Conservation (phyloP, 2,329 filamentous ascomycete genomes). For the Annulohypoxylon truncatum region DNA sequence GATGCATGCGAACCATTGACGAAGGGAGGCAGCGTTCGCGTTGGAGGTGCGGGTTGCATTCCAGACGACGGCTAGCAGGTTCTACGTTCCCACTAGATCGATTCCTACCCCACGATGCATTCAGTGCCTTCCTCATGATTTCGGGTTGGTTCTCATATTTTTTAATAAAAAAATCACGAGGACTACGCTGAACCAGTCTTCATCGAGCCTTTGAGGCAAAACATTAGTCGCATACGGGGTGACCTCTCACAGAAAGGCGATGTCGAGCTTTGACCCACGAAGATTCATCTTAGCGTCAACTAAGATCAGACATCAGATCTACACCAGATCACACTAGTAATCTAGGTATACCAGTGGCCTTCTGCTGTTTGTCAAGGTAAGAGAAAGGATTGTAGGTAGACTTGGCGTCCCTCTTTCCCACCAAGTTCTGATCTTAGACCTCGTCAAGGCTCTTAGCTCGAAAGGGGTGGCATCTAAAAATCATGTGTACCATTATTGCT, state of each 20-base stretch:
- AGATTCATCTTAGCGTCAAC: background rate
- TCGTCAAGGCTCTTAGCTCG: background rate
- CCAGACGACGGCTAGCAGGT: conserved; percentile 21
- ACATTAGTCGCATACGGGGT: conserved; percentile 18
- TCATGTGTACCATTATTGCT: background rate
- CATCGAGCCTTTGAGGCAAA: background rate
- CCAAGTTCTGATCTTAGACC: background rate
- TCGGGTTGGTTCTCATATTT: background rate
- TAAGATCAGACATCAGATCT: conserved; percentile 9
- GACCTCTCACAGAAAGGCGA: background rate
- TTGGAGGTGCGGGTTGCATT: conserved; percentile 21
- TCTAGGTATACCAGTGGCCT: background rate
- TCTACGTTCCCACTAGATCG: background rate
- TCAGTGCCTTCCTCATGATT: background rate
- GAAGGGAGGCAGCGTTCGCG: conserved; percentile 1
- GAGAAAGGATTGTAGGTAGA: conserved; percentile 1
- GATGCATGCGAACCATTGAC: background rate
- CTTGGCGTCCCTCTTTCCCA: background rate
- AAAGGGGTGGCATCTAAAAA: background rate
- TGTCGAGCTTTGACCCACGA: background rate
- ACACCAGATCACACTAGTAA: background rate
- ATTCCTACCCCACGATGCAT: background rate
- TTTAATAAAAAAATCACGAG: background rate
- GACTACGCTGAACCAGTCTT: conserved; percentile 3
- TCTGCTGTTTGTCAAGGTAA: background rate